Conservation (phyloP, 2,329 filamentous ascomycete genomes). For the Colletotrichum sojae region DNA sequence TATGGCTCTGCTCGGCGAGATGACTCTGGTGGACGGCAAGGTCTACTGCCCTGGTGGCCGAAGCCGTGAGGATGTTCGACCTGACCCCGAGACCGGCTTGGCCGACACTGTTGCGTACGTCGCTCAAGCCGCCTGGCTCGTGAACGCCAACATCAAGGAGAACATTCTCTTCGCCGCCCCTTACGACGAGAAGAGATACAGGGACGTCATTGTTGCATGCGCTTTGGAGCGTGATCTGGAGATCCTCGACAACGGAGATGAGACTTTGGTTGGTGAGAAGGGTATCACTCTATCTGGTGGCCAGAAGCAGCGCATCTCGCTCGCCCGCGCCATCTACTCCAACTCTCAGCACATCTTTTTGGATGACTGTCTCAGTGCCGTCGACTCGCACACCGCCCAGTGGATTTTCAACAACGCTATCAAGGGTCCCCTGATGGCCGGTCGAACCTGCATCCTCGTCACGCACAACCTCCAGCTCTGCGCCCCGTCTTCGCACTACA, state of each 20-base stretch:
- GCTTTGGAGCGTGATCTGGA: slow-evolving; percentile 91
- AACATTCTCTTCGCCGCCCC: slow-evolving; percentile 93
- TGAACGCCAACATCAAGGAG: slow-evolving; percentile 95
- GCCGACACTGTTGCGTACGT: slow-evolving; percentile 96
- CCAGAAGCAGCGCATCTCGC: slow-evolving; percentile 96
- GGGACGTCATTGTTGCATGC: slow-evolving; percentile 90
- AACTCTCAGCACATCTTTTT: slow-evolving; percentile 91
- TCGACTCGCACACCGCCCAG: slow-evolving; percentile 97
- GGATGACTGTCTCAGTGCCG: slow-evolving; percentile 95
- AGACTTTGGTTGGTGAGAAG: slow-evolving; percentile 96
- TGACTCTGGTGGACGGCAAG: slow-evolving; percentile 85
- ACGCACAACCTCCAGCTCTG: slow-evolving; percentile 96
- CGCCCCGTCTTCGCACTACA: slow-evolving; percentile 82
- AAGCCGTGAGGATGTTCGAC: slow-evolving; percentile 86
- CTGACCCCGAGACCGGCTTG: slow-evolving; percentile 86
- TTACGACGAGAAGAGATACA: slow-evolving; percentile 86
- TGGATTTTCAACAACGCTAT: slow-evolving; percentile 98
- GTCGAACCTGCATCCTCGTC: slow-evolving; percentile 93
- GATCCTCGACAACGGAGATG: slow-evolving; percentile 92
- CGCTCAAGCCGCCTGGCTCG: slow-evolving; percentile 95
- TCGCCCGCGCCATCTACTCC: slow-evolving; percentile 97
- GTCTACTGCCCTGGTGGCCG: slow-evolving; percentile 89
- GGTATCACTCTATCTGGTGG: slow-evolving; percentile 96
- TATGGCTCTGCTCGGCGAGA: slow-evolving; percentile 96
- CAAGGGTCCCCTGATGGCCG: slow-evolving; percentile 87